Base-by-base conservation (phyloP, 768 basidiomycete genomes). In the Kwoniella europaea region DNA sequence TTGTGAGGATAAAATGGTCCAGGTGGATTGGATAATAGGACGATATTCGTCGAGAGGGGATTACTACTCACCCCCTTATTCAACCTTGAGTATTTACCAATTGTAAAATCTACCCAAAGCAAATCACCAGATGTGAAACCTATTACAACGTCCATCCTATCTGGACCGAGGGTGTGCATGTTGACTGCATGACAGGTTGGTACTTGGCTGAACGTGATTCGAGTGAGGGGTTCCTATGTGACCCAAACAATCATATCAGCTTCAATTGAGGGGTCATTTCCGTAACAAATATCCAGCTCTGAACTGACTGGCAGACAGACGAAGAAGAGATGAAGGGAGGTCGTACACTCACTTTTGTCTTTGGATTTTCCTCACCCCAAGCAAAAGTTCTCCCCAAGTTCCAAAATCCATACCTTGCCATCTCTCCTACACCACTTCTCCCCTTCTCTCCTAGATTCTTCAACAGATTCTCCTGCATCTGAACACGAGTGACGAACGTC, bases 101-200 rank as follows among this genome's bases (percentile, higher is more conserved):
- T 42, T 50, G 82, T 75, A 15, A 82, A 81, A 92, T 95, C 95
- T 66, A 98, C 86, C 97, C 97, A 98, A 60, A 98, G 85, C 46
- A 99, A 86, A 85, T 99, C 97, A n/a, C 97, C 97, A 0, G 94
- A 92, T 71, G 86, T 88, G 81, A 97, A 98, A 5, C 96, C 97
- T 76, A 98, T 91, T 69, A 98, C 88, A 6, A 97, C 86, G 77
- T 98, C 95, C 43, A 98, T 84, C 55, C 89, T 88, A 53, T 93
- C 90, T 12, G 90, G 85, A 3, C 89, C 90, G 7, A 92, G 89
- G 1, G 95, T 97, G 1, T 88, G 83, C 5, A 86, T 82, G 75
- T 97, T 96, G 41, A 96, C 89, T 77, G 93, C 91, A 82, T 96
- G 93, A 80, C 94, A 95, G 1, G 95, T 97, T 4, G 93, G 94